Percentiles rank a stretch among this genome's conserved stretches.
These are phyloP conservation scores for Colletotrichum caudatum DNA, from an alignment of 2,329 filamentous ascomycete genomes.

Conservation along the genomic window DNA sequence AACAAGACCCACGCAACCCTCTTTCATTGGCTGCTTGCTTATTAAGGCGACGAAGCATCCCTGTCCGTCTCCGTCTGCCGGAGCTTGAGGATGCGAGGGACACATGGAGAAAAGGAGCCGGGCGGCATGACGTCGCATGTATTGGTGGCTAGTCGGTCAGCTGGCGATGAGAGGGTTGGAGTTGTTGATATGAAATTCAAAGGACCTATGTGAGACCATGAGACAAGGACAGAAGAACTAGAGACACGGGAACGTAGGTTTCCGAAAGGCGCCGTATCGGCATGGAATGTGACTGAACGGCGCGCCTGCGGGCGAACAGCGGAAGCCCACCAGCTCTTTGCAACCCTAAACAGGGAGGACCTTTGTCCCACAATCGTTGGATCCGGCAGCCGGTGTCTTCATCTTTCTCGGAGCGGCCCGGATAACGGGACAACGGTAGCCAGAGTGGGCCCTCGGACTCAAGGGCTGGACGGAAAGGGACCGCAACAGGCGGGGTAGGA, in stretches of 20 bases:
- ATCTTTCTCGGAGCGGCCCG: constrained; percentile 14
- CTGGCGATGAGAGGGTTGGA: neutral
- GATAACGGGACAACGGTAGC: neutral
- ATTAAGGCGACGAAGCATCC: constrained; percentile 25
- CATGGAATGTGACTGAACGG: neutral
- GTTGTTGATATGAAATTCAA: neutral
- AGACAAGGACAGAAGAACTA: neutral
- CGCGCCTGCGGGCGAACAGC: neutral
- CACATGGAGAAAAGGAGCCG: neutral
- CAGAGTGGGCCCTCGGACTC: neutral
- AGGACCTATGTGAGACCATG: neutral
- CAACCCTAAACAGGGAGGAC: neutral
- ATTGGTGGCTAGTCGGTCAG: neutral
- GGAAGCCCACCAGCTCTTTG: neutral
- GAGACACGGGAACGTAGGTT: too few relatives aligned
- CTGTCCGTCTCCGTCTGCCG: constrained; percentile 35
- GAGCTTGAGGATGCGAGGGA: constrained; percentile 16
- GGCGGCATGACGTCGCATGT: constrained; percentile 21
- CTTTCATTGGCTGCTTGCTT: constrained; percentile 12
- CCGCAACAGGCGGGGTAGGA: neutral
- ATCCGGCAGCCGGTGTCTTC: neutral
- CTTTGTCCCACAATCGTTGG: neutral
- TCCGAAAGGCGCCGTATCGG: neutral
- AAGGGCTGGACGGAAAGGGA: too few relatives aligned
- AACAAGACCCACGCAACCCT: neutral